Conservation (phyloP, 169 alveolate species). For the Plasmodium relictum region DNA sequence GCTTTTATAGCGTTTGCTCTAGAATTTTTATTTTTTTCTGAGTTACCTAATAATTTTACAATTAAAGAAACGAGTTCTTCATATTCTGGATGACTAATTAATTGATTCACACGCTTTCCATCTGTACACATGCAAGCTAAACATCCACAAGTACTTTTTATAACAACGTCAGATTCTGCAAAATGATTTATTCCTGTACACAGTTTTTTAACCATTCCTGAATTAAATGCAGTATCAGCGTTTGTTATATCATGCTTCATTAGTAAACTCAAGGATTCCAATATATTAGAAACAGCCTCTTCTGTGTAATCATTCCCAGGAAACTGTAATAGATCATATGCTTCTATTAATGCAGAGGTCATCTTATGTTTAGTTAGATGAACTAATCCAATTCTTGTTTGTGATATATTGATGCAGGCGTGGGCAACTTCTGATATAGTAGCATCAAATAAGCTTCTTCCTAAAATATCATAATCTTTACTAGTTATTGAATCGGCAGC, state of each 20-base stretch:
- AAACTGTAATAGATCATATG: constrained; percentile 28
- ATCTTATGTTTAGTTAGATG: constrained; percentile 76
- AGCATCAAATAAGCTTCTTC: constrained; percentile 81
- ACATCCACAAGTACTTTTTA: constrained; percentile 91
- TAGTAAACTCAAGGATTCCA: constrained; percentile 85
- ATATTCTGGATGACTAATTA: constrained; percentile 89
- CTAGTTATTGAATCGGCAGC: constrained; percentile 30
- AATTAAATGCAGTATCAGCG: constrained; percentile 89
- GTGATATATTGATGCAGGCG: constrained; percentile 77
- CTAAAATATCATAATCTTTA: constrained; percentile 78
- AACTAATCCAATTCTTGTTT: constrained; percentile 83
- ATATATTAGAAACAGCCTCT: constrained; percentile 81
- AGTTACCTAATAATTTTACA: constrained; percentile 64
- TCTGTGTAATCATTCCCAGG: constrained; percentile 79
- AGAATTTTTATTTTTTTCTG: constrained; percentile 55
- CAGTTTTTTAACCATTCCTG: constrained; percentile 86
- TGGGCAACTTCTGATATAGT: constrained; percentile 82
- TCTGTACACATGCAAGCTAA: constrained; percentile 92
- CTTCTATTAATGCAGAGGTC: constrained; percentile 23
- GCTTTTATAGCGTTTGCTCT: constrained; percentile 83
- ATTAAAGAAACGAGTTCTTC: constrained; percentile 78
- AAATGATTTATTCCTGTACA: constrained; percentile 88
- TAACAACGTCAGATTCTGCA: constrained; percentile 87
- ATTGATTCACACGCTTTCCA: constrained; percentile 88
- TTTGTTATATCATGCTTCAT: constrained; percentile 88